Evolutionary conservation across 2,329 filamentous ascomycete genomes (phyloP).

Genomic region (Aspergillus caelatus): DNA sequence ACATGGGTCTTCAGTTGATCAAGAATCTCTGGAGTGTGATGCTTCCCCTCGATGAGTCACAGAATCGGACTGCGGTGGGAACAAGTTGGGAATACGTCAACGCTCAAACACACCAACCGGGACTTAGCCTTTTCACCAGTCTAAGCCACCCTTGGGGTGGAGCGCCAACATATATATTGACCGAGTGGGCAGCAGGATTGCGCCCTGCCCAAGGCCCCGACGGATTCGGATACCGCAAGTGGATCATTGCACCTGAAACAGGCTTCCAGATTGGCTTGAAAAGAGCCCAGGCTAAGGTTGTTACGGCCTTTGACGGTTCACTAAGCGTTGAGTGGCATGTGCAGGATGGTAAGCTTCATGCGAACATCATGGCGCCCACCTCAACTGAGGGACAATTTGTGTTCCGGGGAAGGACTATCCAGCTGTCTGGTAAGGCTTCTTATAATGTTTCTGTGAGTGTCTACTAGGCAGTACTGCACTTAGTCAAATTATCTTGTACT

Average conservation of each 20-base stretch:
- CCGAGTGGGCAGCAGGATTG: constrained; percentile 25
- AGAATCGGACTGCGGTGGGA: constrained; percentile 36
- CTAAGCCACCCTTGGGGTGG: constrained; percentile 50
- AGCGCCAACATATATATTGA: constrained; percentile 50
- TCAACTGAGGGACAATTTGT: neutral
- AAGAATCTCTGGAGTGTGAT: constrained; percentile 47
- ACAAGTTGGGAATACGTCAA: constrained; percentile 52
- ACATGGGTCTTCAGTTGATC: constrained; percentile 35
- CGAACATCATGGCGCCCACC: neutral
- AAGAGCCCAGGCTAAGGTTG: neutral
- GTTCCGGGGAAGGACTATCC: neutral
- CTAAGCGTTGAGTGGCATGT: neutral
- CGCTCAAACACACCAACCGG: constrained; percentile 39
- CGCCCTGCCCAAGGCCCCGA: neutral
- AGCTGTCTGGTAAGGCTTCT: neutral
- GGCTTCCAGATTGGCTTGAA: neutral
- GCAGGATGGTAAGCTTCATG: neutral
- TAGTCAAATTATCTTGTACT: no score
- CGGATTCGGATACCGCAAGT: neutral
- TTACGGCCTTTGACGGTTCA: neutral
- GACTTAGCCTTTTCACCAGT: constrained; percentile 47
- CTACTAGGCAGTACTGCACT: neutral
- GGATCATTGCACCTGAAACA: neutral
- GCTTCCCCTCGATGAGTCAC: constrained; percentile 34
- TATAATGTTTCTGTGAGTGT: neutral